Conservation (phyloP, 2,329 filamentous ascomycete genomes). For the Paramyrothecium sp. region DNA sequence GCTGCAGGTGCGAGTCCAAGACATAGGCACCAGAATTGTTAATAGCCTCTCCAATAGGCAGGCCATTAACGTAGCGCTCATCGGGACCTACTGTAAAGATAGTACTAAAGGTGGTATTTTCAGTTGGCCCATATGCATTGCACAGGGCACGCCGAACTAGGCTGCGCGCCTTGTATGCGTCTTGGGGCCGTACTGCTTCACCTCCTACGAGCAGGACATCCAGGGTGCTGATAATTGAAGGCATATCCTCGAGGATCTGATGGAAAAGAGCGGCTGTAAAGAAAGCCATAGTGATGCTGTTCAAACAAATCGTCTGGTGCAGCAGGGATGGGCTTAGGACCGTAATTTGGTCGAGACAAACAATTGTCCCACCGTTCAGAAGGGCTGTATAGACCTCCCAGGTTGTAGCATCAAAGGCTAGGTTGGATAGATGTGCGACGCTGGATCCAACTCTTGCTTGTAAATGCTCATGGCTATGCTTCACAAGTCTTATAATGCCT, state of each 20-base stretch:
- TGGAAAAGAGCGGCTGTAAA: slow-evolving; percentile 13
- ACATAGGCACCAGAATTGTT: slow-evolving; percentile 18
- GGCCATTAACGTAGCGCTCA: slow-evolving; percentile 8
- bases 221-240: slow-evolving; percentile 1
- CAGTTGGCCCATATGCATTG: slow-evolving; percentile 15
- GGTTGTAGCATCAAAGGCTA: slow-evolving; percentile 10
- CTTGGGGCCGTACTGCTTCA: slow-evolving; percentile 10
- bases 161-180: neutral
- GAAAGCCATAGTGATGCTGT: slow-evolving; percentile 3
- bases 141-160: slow-evolving; percentile 6
- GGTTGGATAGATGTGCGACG: slow-evolving; percentile 7
- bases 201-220: slow-evolving; percentile 12
- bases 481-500: neutral
- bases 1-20: slow-evolving; percentile 18
- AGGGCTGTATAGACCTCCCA: slow-evolving; percentile 10
- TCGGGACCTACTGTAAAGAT: neutral
- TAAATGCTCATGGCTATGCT: neutral
- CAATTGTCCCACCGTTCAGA: slow-evolving; percentile 14
- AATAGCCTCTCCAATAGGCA: slow-evolving; percentile 16
- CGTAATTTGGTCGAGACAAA: slow-evolving; percentile 15
- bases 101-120: slow-evolving; percentile 12
- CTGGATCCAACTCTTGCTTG: neutral
- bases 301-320: slow-evolving; percentile 1
- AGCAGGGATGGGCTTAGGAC: slow-evolving; percentile 9
- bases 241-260: slow-evolving; percentile 7